Evolutionary conservation across 164 flowering plant genomes (phyloP).

Genomic region (Vitis amurensis): DNA sequence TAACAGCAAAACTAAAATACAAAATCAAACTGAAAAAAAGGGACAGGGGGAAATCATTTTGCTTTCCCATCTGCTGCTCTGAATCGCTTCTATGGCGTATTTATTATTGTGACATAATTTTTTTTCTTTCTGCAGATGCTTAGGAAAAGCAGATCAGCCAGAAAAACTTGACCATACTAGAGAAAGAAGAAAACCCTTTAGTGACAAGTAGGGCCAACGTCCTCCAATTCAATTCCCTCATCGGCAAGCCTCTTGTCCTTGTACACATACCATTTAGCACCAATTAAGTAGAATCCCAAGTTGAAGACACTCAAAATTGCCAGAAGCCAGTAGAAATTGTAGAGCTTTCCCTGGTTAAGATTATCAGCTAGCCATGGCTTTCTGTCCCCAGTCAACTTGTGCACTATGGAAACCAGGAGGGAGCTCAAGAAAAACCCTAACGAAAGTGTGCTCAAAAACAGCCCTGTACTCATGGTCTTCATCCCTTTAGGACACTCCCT

Average conservation of each 20-base stretch:
- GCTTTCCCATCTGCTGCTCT: too few relatives aligned
- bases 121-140: too few relatives aligned
- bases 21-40: too few relatives aligned
- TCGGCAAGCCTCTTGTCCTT: conserved; percentile 60
- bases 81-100: too few relatives aligned
- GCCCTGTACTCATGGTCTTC: conserved; percentile 92
- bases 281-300: conserved; percentile 37
- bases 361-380: conserved; percentile 74
- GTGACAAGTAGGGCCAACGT: conserved; percentile 32
- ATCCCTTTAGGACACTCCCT: conserved; percentile 86
- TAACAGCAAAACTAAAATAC: too few relatives aligned
- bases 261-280: conserved; percentile 69
- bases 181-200: neutral
- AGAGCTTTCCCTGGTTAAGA: conserved; percentile 67
- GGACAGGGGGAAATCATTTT: too few relatives aligned
- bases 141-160: too few relatives aligned
- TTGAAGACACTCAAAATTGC: conserved; percentile 59
- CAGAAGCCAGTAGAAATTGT: conserved; percentile 76
- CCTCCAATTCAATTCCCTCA: conserved; percentile 56
- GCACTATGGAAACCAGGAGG: conserved; percentile 58
- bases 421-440: conserved; percentile 80
- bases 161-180: neutral
- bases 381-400: conserved; percentile 41
- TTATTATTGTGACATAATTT: too few relatives aligned
- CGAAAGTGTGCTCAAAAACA: conserved; percentile 73